Evolutionary conservation across 257 asterid genomes (phyloP), one percentile per base, ranked within the genome.

Genomic region (Solanum sitiens): DNA sequence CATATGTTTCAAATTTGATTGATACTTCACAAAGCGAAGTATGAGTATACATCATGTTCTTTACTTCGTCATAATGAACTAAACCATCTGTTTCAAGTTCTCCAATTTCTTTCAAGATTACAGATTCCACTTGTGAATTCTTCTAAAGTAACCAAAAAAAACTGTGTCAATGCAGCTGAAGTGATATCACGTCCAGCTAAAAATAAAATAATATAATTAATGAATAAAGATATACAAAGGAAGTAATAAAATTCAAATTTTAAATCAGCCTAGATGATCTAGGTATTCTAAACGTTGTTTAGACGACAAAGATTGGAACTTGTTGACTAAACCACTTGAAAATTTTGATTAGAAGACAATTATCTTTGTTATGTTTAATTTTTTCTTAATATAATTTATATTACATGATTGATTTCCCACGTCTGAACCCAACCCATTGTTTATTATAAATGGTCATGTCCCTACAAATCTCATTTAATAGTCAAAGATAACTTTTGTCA

Each of bases 111-210:
- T 72, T 72, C 53, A 93, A 33, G 1, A 93, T 90, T 56, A 89
- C 50, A 0, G 8, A 50, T 86, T 93, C 95, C 0, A 27, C 30
- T 27, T 27, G 30, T 27, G 30, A 91, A 12, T 67, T 67, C 74
- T 86, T 40, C 63, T 20, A 88, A 14, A 93, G 20, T 76, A 92
- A 30, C 98, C 95, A 95, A 86, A 94, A 94, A 95, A 63, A 93
- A 93, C 96, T 44, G 47, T 44, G 14, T 44, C 47, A 44, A 44
- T 27, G 30, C 30, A 27, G 30, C 30, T 27, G 30, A 27, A 27
- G 1, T 27, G 1, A 1, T 27, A 27, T 27, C 30, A 27, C 30
- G 30, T 27, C 30, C 30, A 27, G 30, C 30, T 27, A 27, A 27
- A 27, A 27, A 27, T 27, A 87, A 95, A 95, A 77, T 42, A 42